Base-by-base conservation (phyloP, 2,329 filamentous ascomycete genomes). In the Harringtonia lauricola region DNA sequence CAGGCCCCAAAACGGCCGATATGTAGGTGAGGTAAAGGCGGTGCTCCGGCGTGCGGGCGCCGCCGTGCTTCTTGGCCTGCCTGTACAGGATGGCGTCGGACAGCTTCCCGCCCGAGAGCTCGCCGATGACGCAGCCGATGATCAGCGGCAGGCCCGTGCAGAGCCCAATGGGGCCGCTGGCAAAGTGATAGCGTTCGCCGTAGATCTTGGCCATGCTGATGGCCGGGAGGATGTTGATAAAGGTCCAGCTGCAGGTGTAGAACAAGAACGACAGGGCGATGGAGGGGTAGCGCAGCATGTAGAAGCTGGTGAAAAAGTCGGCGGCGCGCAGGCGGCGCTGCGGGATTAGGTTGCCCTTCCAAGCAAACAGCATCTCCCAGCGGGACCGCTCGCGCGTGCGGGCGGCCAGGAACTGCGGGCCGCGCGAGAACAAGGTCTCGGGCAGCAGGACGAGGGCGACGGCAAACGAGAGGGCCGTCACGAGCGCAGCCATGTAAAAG, bases 181-280 rank as follows among this genome's bases (percentile, higher is more conserved):
- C 19, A 19, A 47, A 47, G 41, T 36, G 22, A 43, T 43, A 49
- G 21, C 29, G 36, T 18, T 22, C 6, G 36, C 48, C 45, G 41
- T 47, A 49, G 36, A 48, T 45, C 43, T 49, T 49, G 41, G 48
- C 48, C 43, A 44, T 47, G 43, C 42, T 47, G 38, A 49, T 49
- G 45, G 46, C 46, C 12, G 46, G 46, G 34, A 47, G 46, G 39
- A 49, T 49, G 48, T 47, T 49, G 43, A 47, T 38, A 19, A 47
- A 47, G 6, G 48, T 45, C 43, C 46, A 49, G 45, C 43, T 45
- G 41, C 39, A 31, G 3, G 45, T 45, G 33, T 49, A 49, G 36
- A 41, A 47, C 37, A 34, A 39, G 18, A 47, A 43, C 18, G 48
- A 36, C 21, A 49, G 41, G 22, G 38, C 13, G n/a, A 49, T 39